phyloP scores from a whole-genome alignment of 1,284 basidiomycete genomes.

The Phellopilus nigrolimitatus region DNA sequence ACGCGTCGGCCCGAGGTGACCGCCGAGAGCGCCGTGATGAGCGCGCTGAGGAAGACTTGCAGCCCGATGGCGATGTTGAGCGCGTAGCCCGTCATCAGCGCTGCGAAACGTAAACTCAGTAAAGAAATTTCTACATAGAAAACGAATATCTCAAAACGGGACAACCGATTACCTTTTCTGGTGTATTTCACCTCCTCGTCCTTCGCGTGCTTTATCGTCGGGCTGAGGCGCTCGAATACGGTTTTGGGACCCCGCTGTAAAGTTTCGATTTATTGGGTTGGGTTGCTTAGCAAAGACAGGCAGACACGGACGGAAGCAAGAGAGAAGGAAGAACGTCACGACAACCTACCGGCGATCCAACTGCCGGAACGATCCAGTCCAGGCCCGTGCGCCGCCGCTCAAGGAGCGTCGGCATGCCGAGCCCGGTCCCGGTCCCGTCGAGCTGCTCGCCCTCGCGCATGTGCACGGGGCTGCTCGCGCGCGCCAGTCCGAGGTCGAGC shows the following conservation, averaged over 20 bases:
- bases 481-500: conserved; percentile 2
- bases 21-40: conserved; percentile 63
- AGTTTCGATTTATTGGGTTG: neutral
- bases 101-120: conserved; percentile 27
- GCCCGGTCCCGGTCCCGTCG: neutral
- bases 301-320: neutral
- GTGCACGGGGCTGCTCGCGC: neutral
- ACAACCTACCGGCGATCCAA: too few species aligned
- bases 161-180: conserved; percentile 16
- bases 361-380: too few species aligned
- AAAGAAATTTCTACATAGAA: neutral
- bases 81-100: conserved; percentile 41
- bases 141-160: neutral
- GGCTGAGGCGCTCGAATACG: conserved; percentile 30
- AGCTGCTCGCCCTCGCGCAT: neutral
- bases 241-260: conserved; percentile 20
- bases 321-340: neutral
- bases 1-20: conserved; percentile 37
- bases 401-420: neutral
- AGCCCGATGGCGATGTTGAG: conserved; percentile 53
- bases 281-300: too few species aligned
- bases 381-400: neutral
- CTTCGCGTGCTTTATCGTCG: conserved; percentile 30
- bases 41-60: conserved; percentile 57
- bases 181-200: conserved; percentile 24